Base-by-base conservation (phyloP, 1,284 basidiomycete species). In the Trichosporon sp. region DNA sequence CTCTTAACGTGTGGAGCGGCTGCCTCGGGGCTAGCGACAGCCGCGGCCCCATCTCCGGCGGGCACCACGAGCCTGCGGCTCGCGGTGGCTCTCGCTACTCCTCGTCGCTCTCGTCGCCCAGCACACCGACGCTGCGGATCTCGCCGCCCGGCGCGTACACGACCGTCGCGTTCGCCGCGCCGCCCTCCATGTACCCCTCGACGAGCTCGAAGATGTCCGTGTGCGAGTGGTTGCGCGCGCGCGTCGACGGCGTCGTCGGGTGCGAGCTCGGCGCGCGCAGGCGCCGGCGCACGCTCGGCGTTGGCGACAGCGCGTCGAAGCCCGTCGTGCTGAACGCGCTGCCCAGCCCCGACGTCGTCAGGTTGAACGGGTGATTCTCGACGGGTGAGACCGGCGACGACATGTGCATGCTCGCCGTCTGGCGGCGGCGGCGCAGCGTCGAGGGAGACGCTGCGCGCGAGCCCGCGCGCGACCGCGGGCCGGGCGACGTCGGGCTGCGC, bases 141-240 rank as follows among this genome's bases (percentile, higher is more conserved):
- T 81, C 77, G 12, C 80, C 79, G 21, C 77, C 78, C 0, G 82
- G 76, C 6, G 76, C 75, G 67, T 80, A 81, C n/a, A 83, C 77
- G 3, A 78, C 77, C 34, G 82, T 83, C 64, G 78, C 74, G 68
- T 82, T 82, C 15, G 82, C 81, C 6, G 81, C 80, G 9, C 82
- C 82, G 23, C 76, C 76, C 69, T 78, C 78, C 12, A 77, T 71
- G 68, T 83, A 83, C 7, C 79, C 77, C 58, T 83, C 80, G 23
- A 83, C 79, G 53, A 83, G 75, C 35, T 77, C 66, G 53, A 78
- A 74, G 32, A 83, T 80, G 70, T 83, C 80, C 18, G 77, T 77
- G 73, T 83, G 80, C 64, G 78, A 80, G 47, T 73, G 67, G 42
- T 76, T 77, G 63, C 81, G 75, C 13, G 71, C 70, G 25, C 82